Evolutionary conservation across 352 stramenopile species (phyloP), one percentile per base, ranked within the genome.

Genomic region (Pythium plurisporium): DNA sequence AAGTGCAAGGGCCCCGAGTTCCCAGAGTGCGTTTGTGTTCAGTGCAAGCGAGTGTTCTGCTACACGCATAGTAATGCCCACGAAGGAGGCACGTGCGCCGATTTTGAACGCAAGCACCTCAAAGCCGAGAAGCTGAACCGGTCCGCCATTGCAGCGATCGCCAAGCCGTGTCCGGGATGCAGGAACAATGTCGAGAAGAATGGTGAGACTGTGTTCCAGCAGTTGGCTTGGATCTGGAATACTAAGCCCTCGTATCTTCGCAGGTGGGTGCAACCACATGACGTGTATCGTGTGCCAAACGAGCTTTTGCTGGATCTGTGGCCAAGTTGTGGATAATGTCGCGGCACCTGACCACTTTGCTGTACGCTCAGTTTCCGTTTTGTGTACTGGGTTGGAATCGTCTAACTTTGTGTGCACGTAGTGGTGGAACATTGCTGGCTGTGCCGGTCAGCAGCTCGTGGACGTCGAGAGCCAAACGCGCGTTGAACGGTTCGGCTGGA

Each of bases 241-340:
- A 11, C 2, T 20, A 23, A n/a, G 11, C 8, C 23, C 15, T 22
- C 57, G 17, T 48, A 7, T n/a, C 17, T n/a, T 2, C 48, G 36
- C 50, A 74, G 84, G 82, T 15, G 90, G 90, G 2, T 97, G 90
- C 63, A 96, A 97, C 61, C 89, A 96, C 65, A 96, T 97, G 73
- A 95, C 90, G 58, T 96, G 88, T 46, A 73, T 89, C 15, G 79
- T 81, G 20, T 97, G 90, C 63, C 70, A 61, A 17, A 87, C 74
- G 23, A 83, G 83, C 52, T 97, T 97, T 59, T 97, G 90, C 67
- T 97, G 88, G 88, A 87, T 96, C 34, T 97, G 90, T 29, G 67
- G 80, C n/a, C 60, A 81, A 55, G 59, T 89, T 33, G 85, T 97
- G 19, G 90, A 96, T 46, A 83, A 87, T 55, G 81, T 73, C 19